Base-by-base conservation (phyloP, 805 yeast species). In the Grigorovia humatica region DNA sequence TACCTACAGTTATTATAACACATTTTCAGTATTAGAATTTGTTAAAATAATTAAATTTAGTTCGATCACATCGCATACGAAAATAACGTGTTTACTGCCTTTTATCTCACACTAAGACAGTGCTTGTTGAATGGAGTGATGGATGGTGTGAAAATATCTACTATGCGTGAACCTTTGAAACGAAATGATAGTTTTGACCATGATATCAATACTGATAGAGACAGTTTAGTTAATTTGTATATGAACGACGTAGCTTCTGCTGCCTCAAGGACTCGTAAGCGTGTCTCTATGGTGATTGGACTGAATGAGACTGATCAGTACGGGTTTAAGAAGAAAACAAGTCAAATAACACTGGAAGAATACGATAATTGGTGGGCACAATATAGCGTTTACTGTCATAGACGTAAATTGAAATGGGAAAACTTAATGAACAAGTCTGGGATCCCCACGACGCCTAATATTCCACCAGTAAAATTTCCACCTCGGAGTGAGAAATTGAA, bases 321-420 rank as follows among this genome's bases (percentile, higher is more conserved):
- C 66, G 99, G 99, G 1, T 91, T 91, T 71, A 82, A 79, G 56
- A 90, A 88, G 61, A 73, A 74, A n/a, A 77, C 79, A n/a, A 69
- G 71, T 45, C 79, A 73, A 59, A 72, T 85, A 30, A 58, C 83
- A 7, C 72, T 69, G 47, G 69, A 70, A 29, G 79, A 79, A 46
- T 88, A 87, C 63, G 81, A 89, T 63, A 64, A 62, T 17, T 91
- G 98, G 97, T 85, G 87, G 79, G 54, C 56, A 1, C 75, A 73
- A 7, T 90, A 91, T 68, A 74, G 83, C 11, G 75, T 72, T 23
- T 83, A 85, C 63, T 69, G 81, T 53, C 66, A 72, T 9, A 73
- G 83, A 42, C 74, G 96, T 18, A 82, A 84, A 68, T 74, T 71
- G 54, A 88, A 89, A 67, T 91, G 99, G 99, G 77, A 69, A 27